Base-by-base conservation (phyloP, 805 yeast species). In the Cephaloascus fragrans region DNA sequence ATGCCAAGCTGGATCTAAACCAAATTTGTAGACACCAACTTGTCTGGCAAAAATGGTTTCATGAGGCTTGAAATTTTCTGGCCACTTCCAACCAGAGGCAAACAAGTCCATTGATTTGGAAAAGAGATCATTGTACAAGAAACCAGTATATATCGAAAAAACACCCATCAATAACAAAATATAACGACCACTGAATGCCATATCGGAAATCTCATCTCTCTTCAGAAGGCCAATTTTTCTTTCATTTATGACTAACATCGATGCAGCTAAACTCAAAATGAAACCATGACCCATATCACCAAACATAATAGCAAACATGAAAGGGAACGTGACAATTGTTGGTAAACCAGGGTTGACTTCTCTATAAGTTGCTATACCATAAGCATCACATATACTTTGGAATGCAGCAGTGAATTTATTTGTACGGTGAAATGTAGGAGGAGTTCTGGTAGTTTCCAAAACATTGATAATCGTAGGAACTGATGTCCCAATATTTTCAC, bases 201-300 rank as follows among this genome's bases (percentile, higher is more conserved):
- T 82, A 48, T 80, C 89, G 47, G 78, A 78, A 20, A 82, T 80
- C 58, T 82, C 89, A 53, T 77, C 88, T 49, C 80, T 70, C 45
- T 75, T 75, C 73, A 76, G 71, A 19, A 61, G 60, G 18, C 66
- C 73, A 39, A 80, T 64, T 32, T 57, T 55, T 39, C 55, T 57
- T 53, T 82, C 88, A 43, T 75, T 74, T 34, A 67, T 50, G 8
- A 81, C 81, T 42, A 82, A 56, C 3, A 61, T 52, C 16, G 67
- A 44, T 10, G 83, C 83, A 17, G 75, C 80, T 46, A 78, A 53
- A 23, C 73, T 55, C 51, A 82, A 61, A 40, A 82, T 62, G 41
- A 77, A 59, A n/a, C 89, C 89, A 53, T 82, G 89, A 9, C 89
- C 89, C 45, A 81, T 62, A 61, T 82, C 89, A 61, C 89, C 89